Evolutionary conservation across 257 asterid species (phyloP), one percentile per base, ranked within the genome.

Genomic region (Rhazya stricta): DNA sequence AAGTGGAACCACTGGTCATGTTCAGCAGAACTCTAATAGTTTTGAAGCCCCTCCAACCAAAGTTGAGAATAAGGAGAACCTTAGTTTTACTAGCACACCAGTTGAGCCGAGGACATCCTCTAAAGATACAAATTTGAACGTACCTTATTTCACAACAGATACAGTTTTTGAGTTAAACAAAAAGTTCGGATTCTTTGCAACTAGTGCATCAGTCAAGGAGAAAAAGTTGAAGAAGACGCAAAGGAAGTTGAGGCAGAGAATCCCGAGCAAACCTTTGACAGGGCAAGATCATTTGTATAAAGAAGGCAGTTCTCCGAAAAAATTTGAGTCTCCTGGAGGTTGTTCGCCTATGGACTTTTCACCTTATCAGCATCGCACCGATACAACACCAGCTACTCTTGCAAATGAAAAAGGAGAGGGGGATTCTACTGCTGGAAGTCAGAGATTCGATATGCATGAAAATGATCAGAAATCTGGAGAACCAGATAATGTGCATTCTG

Each of bases 271-370:
- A 56, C 72, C 82, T 77, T 79, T 78, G 81, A 80, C 85, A 51
- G 72, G 78, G 43, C 84, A 84, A 61, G 77, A 80, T 74, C 74
- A 58, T 66, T 53, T 27, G 70, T 70, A 85, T 53, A 75, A 50
- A 46, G 89, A 78, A 81, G 83, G 69, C 81, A 66, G 74, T 79
- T 71, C 83, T 51, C 75, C 68, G 57, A 77, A 76, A 72, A 86
- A 76, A 75, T 79, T 79, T 15, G 75, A 80, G 58, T 88, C 99
- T 57, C 90, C 90, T 45, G 86, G 84, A 53, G 83, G 76, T 81
- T 84, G 89, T 82, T 95, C 99, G 46, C 98, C 99, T 32, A 91
- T 95, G 98, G 96, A 92, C 75, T 90, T 91, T 88, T 92, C 99
- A 57, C 99, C 97, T 71, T 92, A 83, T 83, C 86, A 80, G 72